These are phyloP conservation scores for Suillus variegatus DNA, from an alignment of 768 basidiomycete species.

Conservation along the genomic window DNA sequence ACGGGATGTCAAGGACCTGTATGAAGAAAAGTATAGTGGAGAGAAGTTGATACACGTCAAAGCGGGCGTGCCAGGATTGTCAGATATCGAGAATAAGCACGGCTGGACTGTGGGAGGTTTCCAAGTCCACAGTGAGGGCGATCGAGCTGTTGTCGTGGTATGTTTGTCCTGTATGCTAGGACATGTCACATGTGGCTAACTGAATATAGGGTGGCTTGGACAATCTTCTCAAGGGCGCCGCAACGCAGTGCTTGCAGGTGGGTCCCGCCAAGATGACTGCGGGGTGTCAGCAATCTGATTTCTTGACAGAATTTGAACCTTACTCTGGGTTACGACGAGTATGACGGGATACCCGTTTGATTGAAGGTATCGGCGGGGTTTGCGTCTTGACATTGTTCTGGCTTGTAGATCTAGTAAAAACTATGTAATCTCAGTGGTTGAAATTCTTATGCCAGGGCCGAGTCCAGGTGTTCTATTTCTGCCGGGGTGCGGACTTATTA, in stretches of 20 bases:
- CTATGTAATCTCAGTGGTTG: background rate
- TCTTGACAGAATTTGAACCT: conserved; percentile 81
- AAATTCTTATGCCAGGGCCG: too few relatives aligned
- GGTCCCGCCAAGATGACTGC: conserved; percentile 25
- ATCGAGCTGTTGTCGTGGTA: conserved; percentile 92
- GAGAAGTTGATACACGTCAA: conserved; percentile 74
- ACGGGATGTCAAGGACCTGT: conserved; percentile 68
- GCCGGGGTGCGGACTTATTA: background rate
- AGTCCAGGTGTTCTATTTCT: background rate
- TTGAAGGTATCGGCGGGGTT: conserved; percentile 9
- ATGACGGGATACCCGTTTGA: conserved; percentile 65
- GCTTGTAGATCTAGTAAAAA: background rate
- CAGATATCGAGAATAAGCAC: conserved; percentile 79
- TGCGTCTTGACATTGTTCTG: background rate
- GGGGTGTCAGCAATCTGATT: background rate
- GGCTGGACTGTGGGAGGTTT: conserved; percentile 92
- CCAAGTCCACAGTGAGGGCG: conserved; percentile 87
- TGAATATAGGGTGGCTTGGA: conserved; percentile 82
- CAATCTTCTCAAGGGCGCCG: conserved; percentile 96
- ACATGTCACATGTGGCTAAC: conserved; percentile 5
- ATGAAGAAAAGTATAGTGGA: conserved; percentile 71
- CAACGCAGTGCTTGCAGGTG: conserved; percentile 97
- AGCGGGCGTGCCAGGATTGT: conserved; percentile 70
- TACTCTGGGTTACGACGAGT: conserved; percentile 85
- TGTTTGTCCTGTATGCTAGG: conserved; percentile 30